phyloP scores from a whole-genome alignment of 371 early-diverging fungal genomes.

The Dinochytrium kinnereticum region DNA sequence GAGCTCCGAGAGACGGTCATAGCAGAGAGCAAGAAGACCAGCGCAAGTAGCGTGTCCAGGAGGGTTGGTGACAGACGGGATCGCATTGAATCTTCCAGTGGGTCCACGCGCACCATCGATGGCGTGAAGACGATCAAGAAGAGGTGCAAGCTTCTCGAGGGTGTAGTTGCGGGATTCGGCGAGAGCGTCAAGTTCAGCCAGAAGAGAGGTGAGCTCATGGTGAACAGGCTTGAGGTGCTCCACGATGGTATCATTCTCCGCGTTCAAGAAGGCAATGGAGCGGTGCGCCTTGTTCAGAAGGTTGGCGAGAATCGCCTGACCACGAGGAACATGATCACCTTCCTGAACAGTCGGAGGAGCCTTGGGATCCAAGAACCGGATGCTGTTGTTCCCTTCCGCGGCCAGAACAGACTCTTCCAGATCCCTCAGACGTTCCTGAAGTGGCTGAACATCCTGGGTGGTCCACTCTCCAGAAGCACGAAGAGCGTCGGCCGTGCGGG shows the following conservation, averaged over 20 bases:
- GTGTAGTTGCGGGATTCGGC: background rate
- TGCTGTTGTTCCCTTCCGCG: background rate
- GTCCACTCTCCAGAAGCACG: slow-evolving; percentile 24
- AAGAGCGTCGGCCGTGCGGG: slow-evolving; percentile 27
- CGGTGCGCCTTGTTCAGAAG: slow-evolving; percentile 28
- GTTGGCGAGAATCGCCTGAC: slow-evolving; percentile 31
- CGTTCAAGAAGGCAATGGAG: slow-evolving; percentile 18
- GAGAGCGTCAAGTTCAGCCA: slow-evolving; percentile 13
- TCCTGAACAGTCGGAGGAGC: background rate
- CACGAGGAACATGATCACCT: slow-evolving; percentile 30
- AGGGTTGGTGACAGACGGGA: background rate
- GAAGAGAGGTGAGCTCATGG: slow-evolving; percentile 22
- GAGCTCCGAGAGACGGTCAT: slow-evolving; percentile 23
- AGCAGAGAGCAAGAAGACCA: slow-evolving; percentile 25
- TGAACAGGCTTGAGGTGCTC: slow-evolving; percentile 28
- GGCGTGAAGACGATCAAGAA: slow-evolving; percentile 25
- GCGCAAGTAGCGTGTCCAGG: slow-evolving; percentile 31
- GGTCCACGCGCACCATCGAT: slow-evolving; percentile 31
- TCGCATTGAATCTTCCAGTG: slow-evolving; percentile 7
- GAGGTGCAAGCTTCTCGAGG: slow-evolving; percentile 23
- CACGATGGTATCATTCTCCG: slow-evolving; percentile 27
- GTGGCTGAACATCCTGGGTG: slow-evolving; percentile 22
- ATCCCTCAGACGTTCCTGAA: slow-evolving; percentile 17
- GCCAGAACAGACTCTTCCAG: background rate
- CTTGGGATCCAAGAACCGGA: slow-evolving; percentile 11